A percentile compares a stretch with the other conserved stretches of the same genome.
These are phyloP conservation scores for Solanum tacnaense DNA, from an alignment of 257 asterid species.

Conservation along the genomic window DNA sequence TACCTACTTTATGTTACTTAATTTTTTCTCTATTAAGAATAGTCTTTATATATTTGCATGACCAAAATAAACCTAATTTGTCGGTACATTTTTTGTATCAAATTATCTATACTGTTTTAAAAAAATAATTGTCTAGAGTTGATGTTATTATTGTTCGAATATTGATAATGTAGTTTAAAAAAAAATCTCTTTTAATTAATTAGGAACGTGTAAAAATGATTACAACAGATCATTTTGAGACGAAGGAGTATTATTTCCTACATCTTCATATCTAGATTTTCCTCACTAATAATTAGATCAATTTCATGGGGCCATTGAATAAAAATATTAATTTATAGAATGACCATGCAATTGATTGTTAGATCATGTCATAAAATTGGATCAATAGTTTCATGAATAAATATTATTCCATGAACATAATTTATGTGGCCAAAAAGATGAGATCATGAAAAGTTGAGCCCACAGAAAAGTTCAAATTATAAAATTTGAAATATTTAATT, in stretches of 20 bases:
- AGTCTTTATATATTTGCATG: not conserved
- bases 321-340: too few relatives aligned
- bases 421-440: not conserved
- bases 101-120: not conserved
- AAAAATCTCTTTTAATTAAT: not conserved
- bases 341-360: not conserved
- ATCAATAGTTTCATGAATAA: not conserved
- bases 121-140: too few relatives aligned
- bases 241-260: not conserved
- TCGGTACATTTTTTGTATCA: not conserved
- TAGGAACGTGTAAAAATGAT: not conserved
- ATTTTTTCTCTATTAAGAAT: not conserved
- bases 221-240: not conserved
- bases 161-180: not conserved
- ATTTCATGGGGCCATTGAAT: not conserved
- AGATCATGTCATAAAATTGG: not conserved
- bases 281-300: not conserved
- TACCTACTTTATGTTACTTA: not conserved
- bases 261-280: not conserved
- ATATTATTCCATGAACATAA: not conserved
- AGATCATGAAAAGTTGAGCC: not conserved
- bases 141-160: not conserved
- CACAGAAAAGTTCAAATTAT: not conserved
- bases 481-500: not conserved
- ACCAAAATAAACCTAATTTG: not conserved